These are phyloP conservation scores for Calonectria crousiana DNA, from an alignment of 2,329 filamentous ascomycete species.

Conservation along the genomic window DNA sequence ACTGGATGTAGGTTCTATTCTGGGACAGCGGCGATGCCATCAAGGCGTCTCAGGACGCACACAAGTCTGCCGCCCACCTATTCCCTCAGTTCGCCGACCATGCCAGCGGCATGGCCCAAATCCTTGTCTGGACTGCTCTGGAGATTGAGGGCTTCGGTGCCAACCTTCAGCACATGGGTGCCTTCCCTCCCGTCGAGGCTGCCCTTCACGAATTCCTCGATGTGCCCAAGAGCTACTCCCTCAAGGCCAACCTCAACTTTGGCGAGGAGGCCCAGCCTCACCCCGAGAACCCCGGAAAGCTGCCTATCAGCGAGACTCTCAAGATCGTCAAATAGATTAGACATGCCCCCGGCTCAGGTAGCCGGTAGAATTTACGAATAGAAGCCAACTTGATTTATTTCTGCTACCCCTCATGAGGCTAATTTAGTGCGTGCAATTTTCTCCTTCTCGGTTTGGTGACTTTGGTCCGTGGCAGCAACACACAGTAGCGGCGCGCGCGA, in stretches of 20 bases:
- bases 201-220: conserved; percentile 33
- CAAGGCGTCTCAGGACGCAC: conserved; percentile 29
- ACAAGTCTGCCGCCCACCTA: conserved; percentile 34
- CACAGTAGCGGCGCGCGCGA: background rate
- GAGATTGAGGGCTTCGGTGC: conserved; percentile 41
- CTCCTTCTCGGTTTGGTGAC: background rate
- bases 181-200: conserved; percentile 39
- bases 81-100: conserved; percentile 36
- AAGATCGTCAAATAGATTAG: conserved; percentile 25
- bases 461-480: background rate
- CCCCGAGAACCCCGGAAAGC: conserved; percentile 32
- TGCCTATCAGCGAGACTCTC: conserved; percentile 39
- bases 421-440: background rate
- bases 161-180: conserved; percentile 41
- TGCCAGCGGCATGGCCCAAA: conserved; percentile 36
- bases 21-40: conserved; percentile 37
- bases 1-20: conserved; percentile 37
- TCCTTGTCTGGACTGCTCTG: conserved; percentile 41
- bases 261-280: conserved; percentile 30
- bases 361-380: background rate
- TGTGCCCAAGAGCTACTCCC: conserved; percentile 34
- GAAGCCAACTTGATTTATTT: background rate
- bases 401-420: background rate
- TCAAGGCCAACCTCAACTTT: conserved; percentile 40
- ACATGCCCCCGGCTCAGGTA: background rate